These are phyloP conservation scores for Hyparrhenia diplandra DNA, from an alignment of 176 grass and related monocot species.

Conservation along the genomic window DNA sequence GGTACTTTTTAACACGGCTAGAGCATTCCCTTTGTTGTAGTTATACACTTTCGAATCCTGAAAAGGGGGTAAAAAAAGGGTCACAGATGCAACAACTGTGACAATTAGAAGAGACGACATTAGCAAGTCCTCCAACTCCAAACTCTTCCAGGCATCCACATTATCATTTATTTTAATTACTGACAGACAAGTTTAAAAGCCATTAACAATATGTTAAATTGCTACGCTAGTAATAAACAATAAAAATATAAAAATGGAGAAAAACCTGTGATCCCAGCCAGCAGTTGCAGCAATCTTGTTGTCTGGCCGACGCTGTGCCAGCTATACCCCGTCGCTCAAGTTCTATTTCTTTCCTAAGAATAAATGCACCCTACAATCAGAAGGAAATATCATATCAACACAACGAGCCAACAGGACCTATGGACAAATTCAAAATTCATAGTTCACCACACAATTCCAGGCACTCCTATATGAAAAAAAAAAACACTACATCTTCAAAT, in stretches of 20 bases:
- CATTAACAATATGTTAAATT: neutral
- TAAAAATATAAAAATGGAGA: slow-evolving; percentile 15
- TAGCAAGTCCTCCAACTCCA: neutral
- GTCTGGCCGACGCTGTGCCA: slow-evolving; percentile 57
- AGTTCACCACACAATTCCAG: neutral
- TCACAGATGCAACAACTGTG: slow-evolving; percentile 23
- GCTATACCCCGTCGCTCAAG: slow-evolving; percentile 66
- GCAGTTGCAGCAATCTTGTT: slow-evolving; percentile 81
- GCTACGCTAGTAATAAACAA: neutral
- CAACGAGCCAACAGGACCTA: neutral
- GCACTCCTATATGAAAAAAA: neutral
- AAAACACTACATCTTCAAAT: neutral
- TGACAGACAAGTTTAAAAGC: neutral
- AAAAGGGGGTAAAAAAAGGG: slow-evolving; percentile 18
- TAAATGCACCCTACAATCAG: slow-evolving; percentile 47
- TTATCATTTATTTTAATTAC: neutral
- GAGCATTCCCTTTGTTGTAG: slow-evolving; percentile 75
- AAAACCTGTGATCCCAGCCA: slow-evolving; percentile 96
- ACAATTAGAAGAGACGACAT: neutral
- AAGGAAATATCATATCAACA: slow-evolving; percentile 16
- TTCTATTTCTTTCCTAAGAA: slow-evolving; percentile 74
- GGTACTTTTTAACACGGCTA: slow-evolving; percentile 80
- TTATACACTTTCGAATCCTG: slow-evolving; percentile 88
- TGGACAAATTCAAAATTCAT: neutral
- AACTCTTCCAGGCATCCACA: neutral